Percentiles rank a stretch among this genome's conserved stretches.
These are phyloP conservation scores for Pilasporangium apinafurcum DNA, from an alignment of 352 stramenopile genomes.

Conservation along the genomic window DNA sequence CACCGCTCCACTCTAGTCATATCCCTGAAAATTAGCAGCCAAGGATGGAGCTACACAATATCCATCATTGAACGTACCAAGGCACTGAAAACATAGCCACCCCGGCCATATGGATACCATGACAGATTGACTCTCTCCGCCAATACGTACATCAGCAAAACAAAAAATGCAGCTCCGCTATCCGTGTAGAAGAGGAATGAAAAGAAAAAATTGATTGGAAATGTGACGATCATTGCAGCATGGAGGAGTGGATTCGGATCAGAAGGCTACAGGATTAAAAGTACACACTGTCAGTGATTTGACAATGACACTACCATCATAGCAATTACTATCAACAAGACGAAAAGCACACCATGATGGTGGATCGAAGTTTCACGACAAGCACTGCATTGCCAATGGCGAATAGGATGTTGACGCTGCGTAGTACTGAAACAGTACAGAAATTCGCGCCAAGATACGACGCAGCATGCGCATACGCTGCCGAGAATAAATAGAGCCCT, in stretches of 20 bases:
- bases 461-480: constrained; percentile 22
- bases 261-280: constrained; percentile 10
- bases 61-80: constrained; percentile 20
- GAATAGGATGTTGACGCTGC: constrained; percentile 81
- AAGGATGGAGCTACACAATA: not conserved
- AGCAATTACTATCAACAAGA: not conserved
- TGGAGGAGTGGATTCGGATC: constrained; percentile 55
- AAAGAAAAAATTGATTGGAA: constrained; percentile 87
- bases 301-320: not conserved
- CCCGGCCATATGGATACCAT: constrained; percentile 17
- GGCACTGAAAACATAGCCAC: constrained; percentile 53
- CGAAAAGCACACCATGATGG: constrained; percentile 17
- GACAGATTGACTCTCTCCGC: constrained; percentile 44
- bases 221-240: constrained; percentile 58
- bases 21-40: not conserved
- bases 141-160: constrained; percentile 78
- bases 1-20: constrained; percentile 44
- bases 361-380: constrained; percentile 35
- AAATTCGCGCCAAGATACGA: constrained; percentile 14
- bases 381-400: constrained; percentile 45
- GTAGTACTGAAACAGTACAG: constrained; percentile 59
- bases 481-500: constrained; percentile 73
- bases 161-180: constrained; percentile 77
- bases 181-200: constrained; percentile 90
- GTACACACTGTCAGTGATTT: not conserved